Evolutionary conservation across 1,139 yeast genomes (phyloP), one percentile per base, ranked within the genome.

Genomic region (Blastobotrys ciferrii): DNA sequence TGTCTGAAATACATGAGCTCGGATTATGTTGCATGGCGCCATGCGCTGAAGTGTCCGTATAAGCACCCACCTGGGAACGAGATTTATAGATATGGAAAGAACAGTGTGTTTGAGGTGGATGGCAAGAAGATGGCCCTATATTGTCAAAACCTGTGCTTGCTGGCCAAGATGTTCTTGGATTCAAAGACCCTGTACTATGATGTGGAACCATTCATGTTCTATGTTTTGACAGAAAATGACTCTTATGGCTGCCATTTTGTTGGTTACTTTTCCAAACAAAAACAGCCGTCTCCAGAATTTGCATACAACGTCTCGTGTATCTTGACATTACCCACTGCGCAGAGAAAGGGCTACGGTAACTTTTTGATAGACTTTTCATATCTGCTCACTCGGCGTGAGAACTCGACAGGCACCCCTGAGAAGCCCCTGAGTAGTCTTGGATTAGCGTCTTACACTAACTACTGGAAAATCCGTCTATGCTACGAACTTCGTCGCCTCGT

Each of bases 241-340:
- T 73, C 71, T 7, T 54, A 59, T 1, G 79, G 78, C 23, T 85
- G 85, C 62, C 89, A 85, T 63, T 83, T 91, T 67, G 94, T 89
- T 32, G 98, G 98, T 0, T 92, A 92, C 66, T 92, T 92, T 61
- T 87, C 96, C 23, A 92, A 91, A 59, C 97, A 89, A 59, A 88
- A 89, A 61, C 70, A 83, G 50, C 37, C 48, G 20, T 46, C 46
- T 2, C 30, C 33, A 30, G 52, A 30, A 12, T 31, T 4, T 4
- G 52, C 84, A 80, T 87, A 87, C 64, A 91, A 91, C 60, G 82
- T 92, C 15, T 85, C 95, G 47, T 92, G 98, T 68, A 92, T 92
- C 42, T 72, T 92, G 53, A 89, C 97, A 0, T 68, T 92, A 39
- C 98, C 98, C 0, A 82, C 84, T 4, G 84, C 84, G 60, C 97